A percentile compares a stretch with the other conserved stretches of the same genome.
Conservation (phyloP, 345 rosid genomes). For the Firmiana major region DNA sequence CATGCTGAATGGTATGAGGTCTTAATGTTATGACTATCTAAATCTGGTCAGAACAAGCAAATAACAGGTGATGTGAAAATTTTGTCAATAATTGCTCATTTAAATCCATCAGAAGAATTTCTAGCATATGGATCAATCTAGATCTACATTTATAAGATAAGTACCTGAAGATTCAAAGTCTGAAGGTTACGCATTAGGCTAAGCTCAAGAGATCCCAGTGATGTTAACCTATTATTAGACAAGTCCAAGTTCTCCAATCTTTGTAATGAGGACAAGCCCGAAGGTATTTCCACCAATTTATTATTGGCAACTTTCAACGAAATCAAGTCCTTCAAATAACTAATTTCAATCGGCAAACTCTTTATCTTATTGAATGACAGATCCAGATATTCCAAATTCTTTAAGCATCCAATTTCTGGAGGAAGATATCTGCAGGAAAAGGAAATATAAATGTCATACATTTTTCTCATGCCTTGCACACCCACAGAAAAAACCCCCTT, state of each 20-base stretch:
- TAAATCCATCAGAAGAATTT: not conserved
- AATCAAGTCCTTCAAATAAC: conserved; percentile 58
- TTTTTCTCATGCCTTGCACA: not conserved
- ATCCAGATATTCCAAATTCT: conserved; percentile 72
- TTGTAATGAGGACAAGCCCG: conserved; percentile 58
- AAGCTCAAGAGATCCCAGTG: conserved; percentile 71
- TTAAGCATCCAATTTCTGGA: conserved; percentile 88
- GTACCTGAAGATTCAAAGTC: conserved; percentile 79
- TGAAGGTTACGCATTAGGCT: conserved; percentile 65
- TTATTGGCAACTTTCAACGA: conserved; percentile 80
- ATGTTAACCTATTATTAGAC: conserved; percentile 73
- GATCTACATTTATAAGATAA: not conserved
- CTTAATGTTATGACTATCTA: not conserved
- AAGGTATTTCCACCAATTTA: conserved; percentile 68
- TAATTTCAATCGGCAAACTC: conserved; percentile 70
- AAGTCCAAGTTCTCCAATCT: conserved; percentile 75
- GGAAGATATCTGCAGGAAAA: conserved; percentile 74
- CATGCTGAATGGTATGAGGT: not conserved
- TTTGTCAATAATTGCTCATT: not conserved
- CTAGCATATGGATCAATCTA: not conserved
- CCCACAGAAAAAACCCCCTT: not conserved
- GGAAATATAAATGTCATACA: conserved; percentile 17
- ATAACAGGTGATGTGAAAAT: not conserved
- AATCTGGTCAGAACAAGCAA: not conserved
- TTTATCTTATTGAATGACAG: conserved; percentile 94